phyloP scores from a whole-genome alignment of 306 rosid species.

The Ceratonia siliqua region DNA sequence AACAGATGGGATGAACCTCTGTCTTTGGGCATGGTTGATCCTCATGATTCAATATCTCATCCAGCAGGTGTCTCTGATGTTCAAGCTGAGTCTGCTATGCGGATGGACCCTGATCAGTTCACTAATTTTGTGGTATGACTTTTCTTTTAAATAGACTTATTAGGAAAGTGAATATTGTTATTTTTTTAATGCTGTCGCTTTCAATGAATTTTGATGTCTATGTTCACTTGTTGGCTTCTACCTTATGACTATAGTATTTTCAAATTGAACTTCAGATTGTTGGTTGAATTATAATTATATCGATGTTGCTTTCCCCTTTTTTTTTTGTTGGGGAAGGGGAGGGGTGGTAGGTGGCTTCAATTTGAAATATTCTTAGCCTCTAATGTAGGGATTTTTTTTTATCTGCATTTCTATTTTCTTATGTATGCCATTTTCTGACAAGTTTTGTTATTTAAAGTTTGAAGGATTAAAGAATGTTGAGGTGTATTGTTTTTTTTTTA shows the following conservation, averaged over 20 bases:
- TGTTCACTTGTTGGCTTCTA: slow-evolving; percentile 16
- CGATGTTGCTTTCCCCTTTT: no score
- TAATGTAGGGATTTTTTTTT: background rate
- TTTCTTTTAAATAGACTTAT: background rate
- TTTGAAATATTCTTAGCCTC: background rate
- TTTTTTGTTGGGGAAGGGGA: no score
- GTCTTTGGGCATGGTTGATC: slow-evolving; percentile 85
- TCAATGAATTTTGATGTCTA: slow-evolving; percentile 11
- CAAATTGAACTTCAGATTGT: background rate
- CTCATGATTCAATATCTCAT: slow-evolving; percentile 96
- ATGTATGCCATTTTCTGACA: background rate
- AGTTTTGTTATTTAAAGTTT: background rate
- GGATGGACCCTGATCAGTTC: slow-evolving; percentile 79
- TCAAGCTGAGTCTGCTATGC: slow-evolving; percentile 80
- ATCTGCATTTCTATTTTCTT: no score
- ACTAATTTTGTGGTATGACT: slow-evolving; percentile 78
- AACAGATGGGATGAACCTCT: slow-evolving; percentile 88
- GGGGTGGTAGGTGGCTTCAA: no score
- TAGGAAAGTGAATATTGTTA: slow-evolving; percentile 2
- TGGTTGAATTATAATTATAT: background rate
- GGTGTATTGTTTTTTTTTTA: background rate
- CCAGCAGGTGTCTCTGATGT: slow-evolving; percentile 96
- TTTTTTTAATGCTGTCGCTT: background rate
- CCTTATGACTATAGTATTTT: background rate
- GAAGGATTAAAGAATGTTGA: background rate